A percentile compares a stretch with the other conserved stretches of the same genome.
These are phyloP conservation scores for Colletotrichum sp. DNA, from an alignment of 2,329 filamentous ascomycete species.

Conservation along the genomic window DNA sequence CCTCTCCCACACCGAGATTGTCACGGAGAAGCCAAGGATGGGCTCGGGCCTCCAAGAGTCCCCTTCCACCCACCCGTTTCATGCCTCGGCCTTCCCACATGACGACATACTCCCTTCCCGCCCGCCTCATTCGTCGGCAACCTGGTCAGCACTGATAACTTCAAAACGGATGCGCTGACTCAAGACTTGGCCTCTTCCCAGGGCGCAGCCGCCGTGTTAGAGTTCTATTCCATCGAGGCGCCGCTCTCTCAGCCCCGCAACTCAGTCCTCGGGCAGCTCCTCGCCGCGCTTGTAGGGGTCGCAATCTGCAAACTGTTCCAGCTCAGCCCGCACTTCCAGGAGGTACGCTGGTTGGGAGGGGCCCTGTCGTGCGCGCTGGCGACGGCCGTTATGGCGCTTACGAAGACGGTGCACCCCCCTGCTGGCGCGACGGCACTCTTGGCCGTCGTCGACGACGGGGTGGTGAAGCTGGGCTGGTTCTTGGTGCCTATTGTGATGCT, in stretches of 20 bases:
- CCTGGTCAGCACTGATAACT: background rate
- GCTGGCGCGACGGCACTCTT: slow-evolving; percentile 77
- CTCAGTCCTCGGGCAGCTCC: slow-evolving; percentile 68
- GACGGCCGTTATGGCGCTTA: slow-evolving; percentile 70
- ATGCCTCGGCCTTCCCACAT: background rate
- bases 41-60: background rate
- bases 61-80: background rate
- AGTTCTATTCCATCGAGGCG: slow-evolving; percentile 74
- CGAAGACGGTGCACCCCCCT: slow-evolving; percentile 75
- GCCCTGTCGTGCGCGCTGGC: slow-evolving; percentile 69
- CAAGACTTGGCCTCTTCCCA: slow-evolving; percentile 29
- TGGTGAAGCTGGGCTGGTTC: slow-evolving; percentile 69
- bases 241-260: slow-evolving; percentile 77
- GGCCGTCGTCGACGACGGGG: slow-evolving; percentile 62
- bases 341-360: slow-evolving; percentile 67
- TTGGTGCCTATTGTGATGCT: slow-evolving; percentile 68
- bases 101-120: background rate
- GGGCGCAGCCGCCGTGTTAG: slow-evolving; percentile 78
- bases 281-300: slow-evolving; percentile 66
- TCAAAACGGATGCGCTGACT: background rate
- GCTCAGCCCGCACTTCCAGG: slow-evolving; percentile 48
- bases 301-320: slow-evolving; percentile 69
- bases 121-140: background rate
- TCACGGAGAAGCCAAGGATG: background rate
- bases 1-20: slow-evolving; percentile 15